Base-by-base conservation (phyloP, 1,284 basidiomycete genomes). In the Mycosarcoma mackinlayi region DNA sequence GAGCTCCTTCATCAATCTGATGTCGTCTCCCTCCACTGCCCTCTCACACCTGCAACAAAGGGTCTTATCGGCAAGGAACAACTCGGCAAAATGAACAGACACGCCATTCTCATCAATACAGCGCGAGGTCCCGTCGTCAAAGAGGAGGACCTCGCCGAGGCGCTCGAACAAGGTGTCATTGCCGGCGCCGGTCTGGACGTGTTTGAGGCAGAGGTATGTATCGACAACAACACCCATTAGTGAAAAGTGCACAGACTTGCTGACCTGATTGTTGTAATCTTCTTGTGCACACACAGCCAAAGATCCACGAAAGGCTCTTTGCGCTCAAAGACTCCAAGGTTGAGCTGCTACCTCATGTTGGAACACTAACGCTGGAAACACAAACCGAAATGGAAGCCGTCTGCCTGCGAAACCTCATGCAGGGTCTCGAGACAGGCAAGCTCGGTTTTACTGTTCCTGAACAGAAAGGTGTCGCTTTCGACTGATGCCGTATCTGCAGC, bases 171-270 rank as follows among this genome's bases (percentile, higher is more conserved):
- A 11, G 70, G 58, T 24, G 44, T 35, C 35, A 74, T 68, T 50
- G 56, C 59, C 77, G 93, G 91, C 3, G 75, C 92, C 19, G 94
- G 94, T 21, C 86, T 97, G 21, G 94, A 96, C 73, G 93, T 95
- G 27, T 96, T 88, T 85, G 61, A 65, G 30, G 52, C 55, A 16
- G 71, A 66, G 57, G 63, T 64, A 34, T 60, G 63, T 47, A 46
- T 23, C 24, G 14, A 31, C 27, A 8, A 19, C 8, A 8, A 21
- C 28, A 4, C 16, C 7, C 24, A 10, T 19, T 19, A n/a, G n/a
- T n/a, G n/a, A n/a, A n/a, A n/a, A n/a, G n/a, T n/a, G n/a, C n/a
- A n/a, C n/a, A 40, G 23, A 39, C 6, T 41, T 16, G 25, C 42
- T 37, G 44, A 46, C 52, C 18, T 33, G 14, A 14, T 21, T n/a